phyloP scores from a whole-genome alignment of 495 filamentous ascomycete species.

The Trichoderma parareesei region DNA sequence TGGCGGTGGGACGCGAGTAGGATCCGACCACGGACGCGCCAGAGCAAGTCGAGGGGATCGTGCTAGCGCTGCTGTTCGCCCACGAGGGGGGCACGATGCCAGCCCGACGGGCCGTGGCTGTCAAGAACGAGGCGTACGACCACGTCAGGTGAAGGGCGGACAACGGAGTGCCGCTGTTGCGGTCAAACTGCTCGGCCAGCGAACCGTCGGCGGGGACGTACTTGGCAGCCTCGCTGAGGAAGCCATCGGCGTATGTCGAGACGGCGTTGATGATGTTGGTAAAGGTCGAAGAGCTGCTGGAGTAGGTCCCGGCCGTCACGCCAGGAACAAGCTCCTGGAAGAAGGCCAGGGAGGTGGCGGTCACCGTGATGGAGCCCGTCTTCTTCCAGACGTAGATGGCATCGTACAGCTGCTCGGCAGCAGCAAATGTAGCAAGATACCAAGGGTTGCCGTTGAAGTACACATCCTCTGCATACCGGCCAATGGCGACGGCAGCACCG shows the following conservation, averaged over 20 bases:
- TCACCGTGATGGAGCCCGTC: slow-evolving; percentile 44
- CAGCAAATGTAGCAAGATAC: slow-evolving; percentile 57
- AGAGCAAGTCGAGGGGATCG: slow-evolving; percentile 46
- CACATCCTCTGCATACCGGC: slow-evolving; percentile 59
- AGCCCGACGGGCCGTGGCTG: slow-evolving; percentile 41
- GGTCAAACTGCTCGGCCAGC: slow-evolving; percentile 54
- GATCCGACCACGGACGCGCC: slow-evolving; percentile 46
- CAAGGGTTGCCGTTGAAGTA: slow-evolving; percentile 63
- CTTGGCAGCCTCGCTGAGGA: slow-evolving; percentile 43
- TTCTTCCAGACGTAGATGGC: slow-evolving; percentile 53
- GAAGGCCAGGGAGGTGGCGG: slow-evolving; percentile 46
- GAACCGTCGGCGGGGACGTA: slow-evolving; percentile 45
- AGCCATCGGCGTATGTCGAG: slow-evolving; percentile 57
- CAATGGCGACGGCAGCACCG: slow-evolving; percentile 52
- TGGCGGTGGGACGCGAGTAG: slow-evolving; percentile 48
- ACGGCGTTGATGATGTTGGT: slow-evolving; percentile 44
- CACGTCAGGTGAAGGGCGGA: slow-evolving; percentile 58
- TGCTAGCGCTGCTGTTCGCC: slow-evolving; percentile 34
- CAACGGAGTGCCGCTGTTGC: slow-evolving; percentile 39
- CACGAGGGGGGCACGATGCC: slow-evolving; percentile 48
- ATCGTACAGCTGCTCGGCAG: slow-evolving; percentile 59
- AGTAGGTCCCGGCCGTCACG: slow-evolving; percentile 43
- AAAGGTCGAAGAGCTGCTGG: slow-evolving; percentile 37
- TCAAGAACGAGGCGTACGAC: slow-evolving; percentile 60
- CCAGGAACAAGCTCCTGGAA: slow-evolving; percentile 45